These are phyloP conservation scores for Salix udensis DNA, from an alignment of 345 rosid species.

Conservation along the genomic window DNA sequence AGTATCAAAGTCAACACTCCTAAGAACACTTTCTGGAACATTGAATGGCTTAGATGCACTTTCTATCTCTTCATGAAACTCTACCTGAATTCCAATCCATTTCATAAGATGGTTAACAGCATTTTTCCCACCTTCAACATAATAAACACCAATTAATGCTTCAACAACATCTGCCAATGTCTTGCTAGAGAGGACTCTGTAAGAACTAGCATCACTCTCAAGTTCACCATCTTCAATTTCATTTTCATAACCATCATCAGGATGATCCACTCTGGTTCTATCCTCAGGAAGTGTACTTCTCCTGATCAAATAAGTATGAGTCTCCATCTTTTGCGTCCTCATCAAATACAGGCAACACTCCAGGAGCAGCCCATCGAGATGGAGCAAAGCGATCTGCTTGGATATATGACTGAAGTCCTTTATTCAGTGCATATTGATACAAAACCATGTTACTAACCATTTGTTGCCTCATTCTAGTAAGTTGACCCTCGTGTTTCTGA, in stretches of 20 bases:
- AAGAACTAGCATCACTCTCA: slow-evolving; percentile 88
- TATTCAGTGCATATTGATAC: slow-evolving; percentile 70
- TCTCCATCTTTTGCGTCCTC: slow-evolving; percentile 92
- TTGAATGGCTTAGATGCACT: slow-evolving; percentile 32
- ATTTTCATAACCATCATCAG: slow-evolving; percentile 43
- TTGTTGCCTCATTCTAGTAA: slow-evolving; percentile 96
- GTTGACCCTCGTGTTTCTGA: slow-evolving; percentile 97
- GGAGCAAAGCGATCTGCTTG: slow-evolving; percentile 99
- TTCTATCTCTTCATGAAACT: slow-evolving; percentile 56
- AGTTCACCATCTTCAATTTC: slow-evolving; percentile 93
- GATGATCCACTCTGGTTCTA: slow-evolving; percentile 22
- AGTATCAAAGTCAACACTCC: slow-evolving; percentile 70
- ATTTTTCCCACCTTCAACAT: slow-evolving; percentile 81
- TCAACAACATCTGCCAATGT: slow-evolving; percentile 97
- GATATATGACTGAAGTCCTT: slow-evolving; percentile 90
- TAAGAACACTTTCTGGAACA: slow-evolving; percentile 71
- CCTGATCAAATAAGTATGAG: slow-evolving; percentile 61
- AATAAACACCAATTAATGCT: slow-evolving; percentile 94
- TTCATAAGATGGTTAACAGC: slow-evolving; percentile 95
- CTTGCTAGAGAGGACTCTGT: slow-evolving; percentile 93
- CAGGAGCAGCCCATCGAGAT: slow-evolving; percentile 99
- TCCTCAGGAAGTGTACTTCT: slow-evolving; percentile 35
- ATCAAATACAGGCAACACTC: slow-evolving; percentile 89
- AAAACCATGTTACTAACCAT: slow-evolving; percentile 97
- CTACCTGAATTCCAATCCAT: slow-evolving; percentile 89